These are phyloP conservation scores for Citrus hindsii DNA, from an alignment of 345 rosid species.

Conservation along the genomic window DNA sequence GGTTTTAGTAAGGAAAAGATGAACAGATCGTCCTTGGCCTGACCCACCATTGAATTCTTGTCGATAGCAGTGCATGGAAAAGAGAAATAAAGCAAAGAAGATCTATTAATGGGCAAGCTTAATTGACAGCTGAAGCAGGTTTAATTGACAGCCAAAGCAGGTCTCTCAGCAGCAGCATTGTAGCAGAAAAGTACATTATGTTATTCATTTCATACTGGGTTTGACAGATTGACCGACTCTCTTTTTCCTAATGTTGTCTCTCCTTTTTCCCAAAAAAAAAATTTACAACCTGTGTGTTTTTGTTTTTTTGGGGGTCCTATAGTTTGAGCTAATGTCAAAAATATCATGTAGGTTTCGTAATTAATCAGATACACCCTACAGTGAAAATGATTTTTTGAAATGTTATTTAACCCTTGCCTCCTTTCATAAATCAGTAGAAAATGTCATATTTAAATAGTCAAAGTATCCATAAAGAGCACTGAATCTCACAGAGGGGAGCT, in stretches of 20 bases:
- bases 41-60: constrained; percentile 38
- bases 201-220: background rate
- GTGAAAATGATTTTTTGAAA: too few species aligned
- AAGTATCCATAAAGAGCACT: too few species aligned
- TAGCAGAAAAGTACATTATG: constrained; percentile 16
- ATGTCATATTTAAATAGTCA: too few species aligned
- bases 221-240: constrained; percentile 12
- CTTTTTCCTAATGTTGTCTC: background rate
- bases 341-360: background rate
- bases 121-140: constrained; percentile 4
- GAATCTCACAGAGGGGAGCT: too few species aligned
- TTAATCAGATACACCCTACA: background rate
- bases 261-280: background rate
- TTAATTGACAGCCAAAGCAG: background rate
- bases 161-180: background rate
- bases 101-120: background rate
- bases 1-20: constrained; percentile 8
- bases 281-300: too few species aligned
- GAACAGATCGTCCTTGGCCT: constrained; percentile 9
- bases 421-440: too few species aligned
- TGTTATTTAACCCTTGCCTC: too few species aligned
- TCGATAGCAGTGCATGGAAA: background rate
- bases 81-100: background rate
- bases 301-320: background rate
- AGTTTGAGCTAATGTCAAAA: background rate